Base-by-base conservation (phyloP, 1,284 basidiomycete genomes). In the Papiliotrema nemorosa region DNA sequence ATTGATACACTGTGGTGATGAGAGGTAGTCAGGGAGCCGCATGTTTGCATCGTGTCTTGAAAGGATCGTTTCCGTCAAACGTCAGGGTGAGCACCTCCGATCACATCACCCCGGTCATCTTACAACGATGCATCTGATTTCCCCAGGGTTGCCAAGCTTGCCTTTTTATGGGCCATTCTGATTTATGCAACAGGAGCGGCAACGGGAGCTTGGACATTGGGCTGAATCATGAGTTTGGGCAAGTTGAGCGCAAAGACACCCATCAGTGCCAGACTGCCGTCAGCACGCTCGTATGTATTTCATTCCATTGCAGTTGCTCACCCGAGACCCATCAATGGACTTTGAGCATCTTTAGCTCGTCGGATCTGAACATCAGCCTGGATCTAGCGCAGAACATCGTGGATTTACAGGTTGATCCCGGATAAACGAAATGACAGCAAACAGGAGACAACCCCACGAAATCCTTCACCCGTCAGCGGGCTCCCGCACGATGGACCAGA, bases 301-400 rank as follows among this genome's bases (percentile, higher is more conserved):
- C 14, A 13, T 16, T 5, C 26, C 25, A 16, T 20, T 6, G n/a
- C 16, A 18, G 5, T 14, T 13, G 65, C 67, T 54, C 40, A 71
- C 69, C 63, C 66, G n/a, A 73, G 53, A 6, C 62, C 53, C 29
- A 69, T 59, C 13, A 70, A 47, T 6, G 69, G 69, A 16, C 62
- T 64, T 34, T 55, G 57, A 9, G 63, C 52, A 24, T 73, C 70
- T 52, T 68, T 63, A 25, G 51, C 36, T 22, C 53, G 47, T 31
- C 70, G 47, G 31, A 73, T 51, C 29, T 31, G 29, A 14, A 31
- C 29, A 14, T 31, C 29, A 31, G 29, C 29, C 14, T 31, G 29
- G 7, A 7, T 31, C 14, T 31, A 14, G 29, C 9, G 7, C 29
- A 14, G 14, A 7, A 31, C 9, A 31, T 7, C 7, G 29, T 7